Evolutionary conservation across 2,329 filamentous ascomycete genomes (phyloP), one percentile per base, ranked within the genome.

Genomic region (Scleromitrula shiraiana): DNA sequence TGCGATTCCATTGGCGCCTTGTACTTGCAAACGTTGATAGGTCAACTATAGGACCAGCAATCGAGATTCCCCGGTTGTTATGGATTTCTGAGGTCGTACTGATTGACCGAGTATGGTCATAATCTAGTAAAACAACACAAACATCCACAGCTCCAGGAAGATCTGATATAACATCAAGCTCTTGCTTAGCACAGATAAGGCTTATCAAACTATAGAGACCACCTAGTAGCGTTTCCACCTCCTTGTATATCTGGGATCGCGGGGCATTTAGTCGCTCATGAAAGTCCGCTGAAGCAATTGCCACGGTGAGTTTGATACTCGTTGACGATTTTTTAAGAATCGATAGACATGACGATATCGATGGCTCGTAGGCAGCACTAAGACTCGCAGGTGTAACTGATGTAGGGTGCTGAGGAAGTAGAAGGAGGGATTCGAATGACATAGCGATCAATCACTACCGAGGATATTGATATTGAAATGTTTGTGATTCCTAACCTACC

Each of bases 151-250:
- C 84, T 38, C 81, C 80, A 0, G 79, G 74, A 29, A 79, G 78
- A 70, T 77, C 71, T 67, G 87, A 63, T 65, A 86, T 68, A 65
- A 83, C 68, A 69, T 74, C 39, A 69, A 70, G 40, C 78, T 49
- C 54, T 10, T 58, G 70, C 55, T 80, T 74, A 10, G 82, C 78
- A 53, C 84, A 88, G n/a, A 88, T 71, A 38, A 82, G 70, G 27
- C 83, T 83, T 48, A 93, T 71, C 41, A 96, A 74, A 59, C 82
- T 81, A 72, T 97, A 97, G 20, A 94, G 63, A 22, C 78, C 77
- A 2, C 85, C 85, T 19, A 96, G 68, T 5, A 91, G 71, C n/a
- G 75, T 72, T 65, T 95, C 88, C 0, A 82, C 76, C n/a, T 74
- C 68, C 27, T 73, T 62, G 75, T 89, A 95, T n/a, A 63, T 49